A percentile compares a stretch with the other conserved stretches of the same genome.
These are phyloP conservation scores for Geranomyces variabilis DNA, from an alignment of 192 early-diverging fungal species.

Conservation along the genomic window DNA sequence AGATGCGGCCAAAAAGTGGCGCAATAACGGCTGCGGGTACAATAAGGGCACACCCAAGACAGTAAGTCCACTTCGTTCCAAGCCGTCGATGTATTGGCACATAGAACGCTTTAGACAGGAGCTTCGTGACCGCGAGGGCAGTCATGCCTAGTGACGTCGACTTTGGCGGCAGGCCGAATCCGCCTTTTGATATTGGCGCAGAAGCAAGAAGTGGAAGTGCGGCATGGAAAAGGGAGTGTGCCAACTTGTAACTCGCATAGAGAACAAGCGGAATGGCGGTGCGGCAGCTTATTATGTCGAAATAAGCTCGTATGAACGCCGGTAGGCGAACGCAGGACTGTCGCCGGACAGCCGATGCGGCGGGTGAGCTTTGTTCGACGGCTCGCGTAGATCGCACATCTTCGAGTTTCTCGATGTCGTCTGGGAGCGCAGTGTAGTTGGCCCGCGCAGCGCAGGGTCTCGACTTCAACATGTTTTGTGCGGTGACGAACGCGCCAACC, in stretches of 20 bases:
- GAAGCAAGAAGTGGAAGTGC: slow-evolving; percentile 43
- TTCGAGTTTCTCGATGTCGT: background rate
- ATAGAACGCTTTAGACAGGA: slow-evolving; percentile 41
- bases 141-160: slow-evolving; percentile 39
- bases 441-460: background rate
- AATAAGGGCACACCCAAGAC: slow-evolving; percentile 35
- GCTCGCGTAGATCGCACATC: background rate
- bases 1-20: slow-evolving; percentile 10
- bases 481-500: slow-evolving; percentile 14
- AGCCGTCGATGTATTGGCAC: slow-evolving; percentile 35
- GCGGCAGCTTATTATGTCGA: slow-evolving; percentile 20
- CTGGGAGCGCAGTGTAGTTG: background rate
- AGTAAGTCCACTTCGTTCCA: slow-evolving; percentile 39
- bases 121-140: slow-evolving; percentile 31
- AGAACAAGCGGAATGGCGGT: slow-evolving; percentile 38
- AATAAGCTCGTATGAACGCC: slow-evolving; percentile 27
- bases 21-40: slow-evolving; percentile 37
- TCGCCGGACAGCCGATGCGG: background rate
- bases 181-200: slow-evolving; percentile 26
- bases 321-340: background rate
- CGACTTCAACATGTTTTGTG: background rate
- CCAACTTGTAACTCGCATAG: slow-evolving; percentile 35
- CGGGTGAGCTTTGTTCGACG: background rate
- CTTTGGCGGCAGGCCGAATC: slow-evolving; percentile 34
- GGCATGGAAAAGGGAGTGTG: slow-evolving; percentile 42